These are phyloP conservation scores for Eremochloa ophiuroides DNA, from an alignment of 176 grass and related monocot genomes.

Conservation along the genomic window DNA sequence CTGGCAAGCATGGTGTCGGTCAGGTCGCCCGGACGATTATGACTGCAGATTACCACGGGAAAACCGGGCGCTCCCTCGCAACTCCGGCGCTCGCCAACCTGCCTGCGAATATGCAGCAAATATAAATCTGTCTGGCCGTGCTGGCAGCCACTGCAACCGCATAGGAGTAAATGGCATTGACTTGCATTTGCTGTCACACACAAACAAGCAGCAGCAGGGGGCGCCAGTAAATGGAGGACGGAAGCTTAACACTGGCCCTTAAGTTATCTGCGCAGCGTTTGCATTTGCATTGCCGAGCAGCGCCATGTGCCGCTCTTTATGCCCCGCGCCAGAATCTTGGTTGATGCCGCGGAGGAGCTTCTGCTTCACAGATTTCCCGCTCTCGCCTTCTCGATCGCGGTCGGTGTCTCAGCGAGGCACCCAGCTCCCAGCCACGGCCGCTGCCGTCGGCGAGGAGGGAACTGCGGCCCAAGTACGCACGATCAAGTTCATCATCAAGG, in stretches of 20 bases:
- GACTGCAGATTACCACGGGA: not conserved
- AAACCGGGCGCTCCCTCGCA: not conserved
- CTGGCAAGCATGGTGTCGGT: not conserved
- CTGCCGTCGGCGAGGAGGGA: no score
- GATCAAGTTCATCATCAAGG: no score
- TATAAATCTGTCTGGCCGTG: not conserved
- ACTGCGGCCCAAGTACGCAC: no score
- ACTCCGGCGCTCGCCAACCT: not conserved
- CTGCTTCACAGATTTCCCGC: no score
- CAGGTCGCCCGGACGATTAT: not conserved
- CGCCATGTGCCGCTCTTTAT: slow-evolving; percentile 40
- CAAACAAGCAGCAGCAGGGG: not conserved
- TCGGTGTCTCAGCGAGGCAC: no score
- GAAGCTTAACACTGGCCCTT: not conserved
- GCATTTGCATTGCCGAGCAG: not conserved
- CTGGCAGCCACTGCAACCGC: not conserved
- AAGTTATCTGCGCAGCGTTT: not conserved
- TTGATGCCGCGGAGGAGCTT: not conserved
- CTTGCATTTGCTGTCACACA: not conserved
- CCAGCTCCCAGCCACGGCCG: no score
- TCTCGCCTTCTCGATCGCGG: no score
- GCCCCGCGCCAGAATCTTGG: slow-evolving; percentile 17
- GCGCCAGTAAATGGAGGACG: not conserved
- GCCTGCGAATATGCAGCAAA: not conserved
- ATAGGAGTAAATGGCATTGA: slow-evolving; percentile 25